A percentile compares a stretch with the other conserved stretches of the same genome.
Evolutionary conservation across 2,329 filamentous ascomycete genomes (phyloP).

Genomic region (Ophiocordyceps sinensis): DNA sequence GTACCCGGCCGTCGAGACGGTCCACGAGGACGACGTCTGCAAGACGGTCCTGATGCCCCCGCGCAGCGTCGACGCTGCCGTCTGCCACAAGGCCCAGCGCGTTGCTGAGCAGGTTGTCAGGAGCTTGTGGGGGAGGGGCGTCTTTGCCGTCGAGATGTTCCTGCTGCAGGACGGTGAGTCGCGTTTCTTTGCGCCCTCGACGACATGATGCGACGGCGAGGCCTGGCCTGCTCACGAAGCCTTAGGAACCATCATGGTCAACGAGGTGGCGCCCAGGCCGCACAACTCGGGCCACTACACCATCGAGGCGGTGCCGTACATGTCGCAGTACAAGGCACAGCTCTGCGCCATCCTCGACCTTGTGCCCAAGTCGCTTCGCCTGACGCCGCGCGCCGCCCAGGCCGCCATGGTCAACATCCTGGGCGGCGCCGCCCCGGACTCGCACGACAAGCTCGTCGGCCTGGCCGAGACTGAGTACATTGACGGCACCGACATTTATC

Average conservation of each 20-base stretch:
- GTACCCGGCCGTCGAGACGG: constrained; percentile 84
- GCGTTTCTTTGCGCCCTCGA: constrained; percentile 1
- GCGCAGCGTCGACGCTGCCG: constrained; percentile 46
- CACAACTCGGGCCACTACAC: constrained; percentile 95
- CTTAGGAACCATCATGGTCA: constrained; percentile 51
- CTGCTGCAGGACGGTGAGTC: constrained; percentile 52
- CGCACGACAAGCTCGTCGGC: constrained; percentile 39
- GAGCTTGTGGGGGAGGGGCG: constrained; percentile 73
- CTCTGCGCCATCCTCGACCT: constrained; percentile 68
- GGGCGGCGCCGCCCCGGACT: constrained; percentile 49
- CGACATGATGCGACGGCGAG: not conserved
- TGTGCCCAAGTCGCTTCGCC: constrained; percentile 41
- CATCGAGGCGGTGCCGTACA: constrained; percentile 75
- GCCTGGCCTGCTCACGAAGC: constrained; percentile 3
- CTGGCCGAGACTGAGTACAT: constrained; percentile 28
- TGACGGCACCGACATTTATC: constrained; percentile 33
- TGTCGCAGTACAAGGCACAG: constrained; percentile 81
- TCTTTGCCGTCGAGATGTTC: constrained; percentile 97
- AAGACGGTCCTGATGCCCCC: constrained; percentile 83
- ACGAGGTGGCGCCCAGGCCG: constrained; percentile 68
- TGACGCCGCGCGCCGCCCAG: constrained; percentile 34
- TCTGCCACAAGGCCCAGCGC: constrained; percentile 53
- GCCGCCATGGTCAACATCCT: constrained; percentile 71
- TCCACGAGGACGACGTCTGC: constrained; percentile 93
- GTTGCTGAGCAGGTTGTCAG: constrained; percentile 68